Evolutionary conservation across 257 asterid species (phyloP).

Genomic region (Salvia miltiorrhiza): DNA sequence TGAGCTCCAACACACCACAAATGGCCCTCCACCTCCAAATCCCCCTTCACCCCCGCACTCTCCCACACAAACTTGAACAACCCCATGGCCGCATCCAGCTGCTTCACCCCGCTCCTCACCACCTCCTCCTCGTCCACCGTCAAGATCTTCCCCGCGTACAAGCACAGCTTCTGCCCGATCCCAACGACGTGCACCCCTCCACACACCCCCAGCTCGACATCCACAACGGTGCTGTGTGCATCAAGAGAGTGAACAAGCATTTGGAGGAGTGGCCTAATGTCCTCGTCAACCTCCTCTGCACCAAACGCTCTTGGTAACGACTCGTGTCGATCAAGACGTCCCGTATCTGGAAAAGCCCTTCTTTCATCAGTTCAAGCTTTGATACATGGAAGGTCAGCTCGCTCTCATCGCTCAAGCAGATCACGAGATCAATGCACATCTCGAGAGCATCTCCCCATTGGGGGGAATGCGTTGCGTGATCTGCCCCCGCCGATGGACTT

Average conservation of each 20-base stretch:
- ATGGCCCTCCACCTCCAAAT: conserved; percentile 82
- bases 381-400: conserved; percentile 36
- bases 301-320: conserved; percentile 63
- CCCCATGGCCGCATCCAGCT: conserved; percentile 69
- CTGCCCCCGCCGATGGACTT: conserved; percentile 55
- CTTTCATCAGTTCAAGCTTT: conserved; percentile 86
- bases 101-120: conserved; percentile 57
- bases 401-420: conserved; percentile 47
- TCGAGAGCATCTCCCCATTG: conserved; percentile 80
- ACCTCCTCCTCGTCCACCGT: conserved; percentile 57
- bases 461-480: conserved; percentile 27
- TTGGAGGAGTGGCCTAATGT: conserved; percentile 71
- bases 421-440: conserved; percentile 50
- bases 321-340: conserved; percentile 65
- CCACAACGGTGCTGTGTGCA: conserved; percentile 51
- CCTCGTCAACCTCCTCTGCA: conserved; percentile 62
- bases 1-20: conserved; percentile 84
- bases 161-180: conserved; percentile 38
- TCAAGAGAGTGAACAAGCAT: conserved; percentile 71
- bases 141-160: conserved; percentile 80
- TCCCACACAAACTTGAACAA: conserved; percentile 87
- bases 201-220: conserved; percentile 69
- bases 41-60: conserved; percentile 67
- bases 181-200: conserved; percentile 62
- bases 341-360: conserved; percentile 72